These are phyloP conservation scores for Chytridiales sp. DNA, from an alignment of 371 early-diverging fungal genomes.

Conservation along the genomic window DNA sequence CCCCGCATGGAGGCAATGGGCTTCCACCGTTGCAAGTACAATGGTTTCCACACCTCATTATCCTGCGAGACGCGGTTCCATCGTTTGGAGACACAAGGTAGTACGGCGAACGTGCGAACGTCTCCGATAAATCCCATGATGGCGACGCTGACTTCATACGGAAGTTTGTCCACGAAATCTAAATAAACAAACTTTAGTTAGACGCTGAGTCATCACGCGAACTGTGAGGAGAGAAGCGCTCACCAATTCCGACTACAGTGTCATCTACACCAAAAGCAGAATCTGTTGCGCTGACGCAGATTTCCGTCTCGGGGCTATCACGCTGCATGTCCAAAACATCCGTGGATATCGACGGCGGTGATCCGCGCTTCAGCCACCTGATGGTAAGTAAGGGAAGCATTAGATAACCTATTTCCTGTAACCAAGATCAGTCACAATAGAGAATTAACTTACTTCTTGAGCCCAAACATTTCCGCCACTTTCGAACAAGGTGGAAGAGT, in stretches of 20 bases:
- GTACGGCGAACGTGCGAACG: conserved; percentile 43
- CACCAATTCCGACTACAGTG: conserved; percentile 32
- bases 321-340: background rate
- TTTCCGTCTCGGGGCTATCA: conserved; percentile 1
- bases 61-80: conserved; percentile 65
- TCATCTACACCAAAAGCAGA: conserved; percentile 49
- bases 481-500: too few relatives aligned
- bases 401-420: too few relatives aligned
- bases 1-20: background rate
- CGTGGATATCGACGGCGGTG: conserved; percentile 6
- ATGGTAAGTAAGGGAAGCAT: too few relatives aligned
- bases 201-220: background rate
- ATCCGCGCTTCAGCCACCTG: conserved; percentile 4
- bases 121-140: conserved; percentile 59
- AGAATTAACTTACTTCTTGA: too few relatives aligned
- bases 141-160: conserved; percentile 63
- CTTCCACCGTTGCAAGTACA: conserved; percentile 54
- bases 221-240: background rate
- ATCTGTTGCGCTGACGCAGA: conserved; percentile 44
- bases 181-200: background rate
- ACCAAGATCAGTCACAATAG: too few relatives aligned
- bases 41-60: conserved; percentile 64
- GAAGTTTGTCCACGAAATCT: conserved; percentile 49
- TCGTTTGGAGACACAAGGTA: conserved; percentile 56
- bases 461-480: too few relatives aligned